Base-by-base conservation (phyloP, 495 filamentous ascomycete species). In the Podospora pseudopauciseta region DNA sequence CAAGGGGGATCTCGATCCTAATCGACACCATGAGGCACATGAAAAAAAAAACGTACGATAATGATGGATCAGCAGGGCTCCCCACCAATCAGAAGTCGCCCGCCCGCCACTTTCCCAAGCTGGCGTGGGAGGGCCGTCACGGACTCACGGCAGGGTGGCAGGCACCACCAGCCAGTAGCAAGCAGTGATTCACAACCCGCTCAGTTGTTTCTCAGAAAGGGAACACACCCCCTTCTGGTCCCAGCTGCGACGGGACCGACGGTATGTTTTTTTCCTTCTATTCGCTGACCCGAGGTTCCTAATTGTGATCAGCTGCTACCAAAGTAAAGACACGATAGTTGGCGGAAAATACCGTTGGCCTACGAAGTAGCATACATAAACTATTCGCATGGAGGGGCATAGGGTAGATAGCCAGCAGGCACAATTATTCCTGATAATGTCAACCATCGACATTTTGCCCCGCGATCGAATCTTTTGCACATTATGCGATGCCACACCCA, bases 31-130 rank as follows among this genome's bases (percentile, higher is more conserved):
- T 62, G 68, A 73, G 70, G 63, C 72, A 73, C 70, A 74, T 73
- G 75, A 70, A 77, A 76, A 76, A 77, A 70, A 77, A 77, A 77
- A 78, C 72, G 72, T 77, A 76, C 72, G 74, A 77, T 76, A 66
- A 34, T 69, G 64, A 69, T 63, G 67, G 70, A 32, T 64, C 39
- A 20, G 68, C 32, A 68, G 71, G 68, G 69, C 64, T 18, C 26
- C 27, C 59, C 27, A 53, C 76, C 76, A 78, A 78, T 77, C 65
- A 71, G 53, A 26, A 19, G 18, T 49, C 20, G 23, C 27, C 20
- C 66, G 27, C 63, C 72, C 55, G 23, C 55, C 55, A 19, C 55
- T 58, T 58, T 20, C 55, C 55, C 55, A 26, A 58, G 55, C 23
- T 26, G 20, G 49, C 4, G 65, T 39, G 30, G 19, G n/a, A 28